Base-by-base conservation (phyloP, 371 early-diverging fungal species). In the Lichtheimia ramosa region DNA sequence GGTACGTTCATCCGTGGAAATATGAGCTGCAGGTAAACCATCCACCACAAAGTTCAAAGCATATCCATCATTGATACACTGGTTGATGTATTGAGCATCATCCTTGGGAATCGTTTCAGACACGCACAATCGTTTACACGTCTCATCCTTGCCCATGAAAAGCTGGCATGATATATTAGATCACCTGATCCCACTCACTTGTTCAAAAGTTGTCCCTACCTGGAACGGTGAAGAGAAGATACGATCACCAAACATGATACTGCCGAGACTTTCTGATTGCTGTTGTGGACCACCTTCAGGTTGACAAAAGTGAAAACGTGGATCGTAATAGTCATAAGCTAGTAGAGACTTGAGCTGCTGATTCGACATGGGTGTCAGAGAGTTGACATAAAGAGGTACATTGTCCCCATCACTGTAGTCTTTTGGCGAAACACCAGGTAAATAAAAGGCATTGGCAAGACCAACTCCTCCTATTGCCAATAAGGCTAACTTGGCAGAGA, bases 211-310 rank as follows among this genome's bases (percentile, higher is more conserved):
- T 8, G 0, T 8, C 2, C 34, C 1, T 84, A 91, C 89, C 77
- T 90, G 70, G 68, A 91, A 93, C 6, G 84, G 82, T 2, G 95
- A 93, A 51, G 75, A 86, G 64, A 83, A 93, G 61, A 96, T 90
- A 43, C 97, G 86, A 63, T 97, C 96, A 7, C 97, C 97, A 84
- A 94, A 94, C 48, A 97, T 73, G 56, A 96, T 91, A 56, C 85
- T 83, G 34, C 97, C 97, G 51, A 97, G 81, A 8, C 84, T 85
- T 74, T 94, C 97, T 7, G 86, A 68, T 59, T 87, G 87, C 10
- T 84, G 69, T 66, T 83, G 70, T 21, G 85, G 82, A 2, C 82
- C 86, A 12, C 73, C 80, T 23, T 77, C 61, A 8, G 96, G 95
- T 49, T 59, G 68, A 69, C 94, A 95, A 69, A 95, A 94, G 62